phyloP scores from a whole-genome alignment of 108 stramenopile genomes.

The Aurantiochytrium sp. region DNA sequence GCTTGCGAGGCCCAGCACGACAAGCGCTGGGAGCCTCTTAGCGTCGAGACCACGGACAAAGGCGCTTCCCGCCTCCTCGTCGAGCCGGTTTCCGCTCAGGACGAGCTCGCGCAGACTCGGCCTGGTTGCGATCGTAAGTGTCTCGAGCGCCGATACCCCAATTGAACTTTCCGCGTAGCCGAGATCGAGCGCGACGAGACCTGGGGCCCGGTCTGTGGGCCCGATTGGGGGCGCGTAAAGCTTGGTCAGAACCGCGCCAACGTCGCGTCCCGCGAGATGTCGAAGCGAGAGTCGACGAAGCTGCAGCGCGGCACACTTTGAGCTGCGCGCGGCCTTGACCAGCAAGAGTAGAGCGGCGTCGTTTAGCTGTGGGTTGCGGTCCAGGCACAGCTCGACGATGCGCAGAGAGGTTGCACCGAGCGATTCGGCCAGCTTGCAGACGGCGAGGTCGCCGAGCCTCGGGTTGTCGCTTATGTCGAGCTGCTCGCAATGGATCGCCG shows the following conservation, averaged over 20 bases:
- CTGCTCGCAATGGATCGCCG: too few relatives aligned
- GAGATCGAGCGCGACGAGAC: not conserved
- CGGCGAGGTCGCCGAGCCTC: not conserved
- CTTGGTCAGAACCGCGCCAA: too few relatives aligned
- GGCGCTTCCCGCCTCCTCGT: not conserved
- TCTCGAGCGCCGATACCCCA: not conserved
- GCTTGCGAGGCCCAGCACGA: not conserved
- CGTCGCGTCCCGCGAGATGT: not conserved
- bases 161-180: not conserved
- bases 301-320: not conserved
- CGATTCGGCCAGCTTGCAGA: not conserved
- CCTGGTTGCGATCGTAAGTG: not conserved
- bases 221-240: too few relatives aligned
- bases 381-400: not conserved
- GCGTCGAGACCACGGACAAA: not conserved
- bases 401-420: not conserved
- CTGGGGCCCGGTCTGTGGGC: too few relatives aligned
- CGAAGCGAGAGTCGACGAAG: not conserved
- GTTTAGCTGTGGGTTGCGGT: not conserved
- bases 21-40: not conserved
- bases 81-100: not conserved
- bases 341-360: not conserved
- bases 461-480: not conserved
- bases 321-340: not conserved
- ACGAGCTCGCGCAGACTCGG: not conserved